Percentiles rank a stretch among this genome's conserved stretches.
Conservation (phyloP, 108 stramenopile species). For the Discostella pseudostelligera region DNA sequence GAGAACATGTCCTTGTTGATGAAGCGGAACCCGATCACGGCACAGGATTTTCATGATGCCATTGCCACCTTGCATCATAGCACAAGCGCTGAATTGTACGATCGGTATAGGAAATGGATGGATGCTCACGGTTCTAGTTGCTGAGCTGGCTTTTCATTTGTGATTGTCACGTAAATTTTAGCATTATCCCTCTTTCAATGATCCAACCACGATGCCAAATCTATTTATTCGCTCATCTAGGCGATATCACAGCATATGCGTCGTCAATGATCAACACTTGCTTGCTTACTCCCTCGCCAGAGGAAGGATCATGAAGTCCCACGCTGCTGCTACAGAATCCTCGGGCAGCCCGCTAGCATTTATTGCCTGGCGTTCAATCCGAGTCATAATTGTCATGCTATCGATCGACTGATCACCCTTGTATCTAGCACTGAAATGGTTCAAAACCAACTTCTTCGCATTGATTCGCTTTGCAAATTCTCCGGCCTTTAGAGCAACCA, state of each 20-base stretch:
- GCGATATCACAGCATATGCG: too few relatives aligned
- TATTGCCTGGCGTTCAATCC: conserved; percentile 81
- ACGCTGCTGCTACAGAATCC: conserved; percentile 73
- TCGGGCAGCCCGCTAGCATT: conserved; percentile 61
- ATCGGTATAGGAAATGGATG: conserved; percentile 18
- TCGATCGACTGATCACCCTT: conserved; percentile 78
- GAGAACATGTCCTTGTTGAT: conserved; percentile 23
- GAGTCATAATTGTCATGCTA: conserved; percentile 77
- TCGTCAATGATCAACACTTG: too few relatives aligned
- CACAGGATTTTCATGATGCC: conserved; percentile 28
- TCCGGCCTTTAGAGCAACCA: conserved; percentile 72
- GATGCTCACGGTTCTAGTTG: conserved; percentile 14
- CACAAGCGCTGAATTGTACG: conserved; percentile 19
- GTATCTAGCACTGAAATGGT: conserved; percentile 84
- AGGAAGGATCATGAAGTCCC: conserved; percentile 84
- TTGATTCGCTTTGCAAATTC: conserved; percentile 64
- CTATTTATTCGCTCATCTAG: too few relatives aligned
- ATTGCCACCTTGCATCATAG: conserved; percentile 16
- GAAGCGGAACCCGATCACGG: conserved; percentile 31
- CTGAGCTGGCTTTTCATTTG: background rate
- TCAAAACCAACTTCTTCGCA: conserved; percentile 78
- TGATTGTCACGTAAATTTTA: background rate
- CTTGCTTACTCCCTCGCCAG: conserved; percentile 28
- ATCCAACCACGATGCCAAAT: too few relatives aligned
- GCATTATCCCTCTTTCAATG: background rate